These are phyloP conservation scores for Massariosphaeria phaeospora DNA, from an alignment of 495 filamentous ascomycete genomes.

Conservation along the genomic window DNA sequence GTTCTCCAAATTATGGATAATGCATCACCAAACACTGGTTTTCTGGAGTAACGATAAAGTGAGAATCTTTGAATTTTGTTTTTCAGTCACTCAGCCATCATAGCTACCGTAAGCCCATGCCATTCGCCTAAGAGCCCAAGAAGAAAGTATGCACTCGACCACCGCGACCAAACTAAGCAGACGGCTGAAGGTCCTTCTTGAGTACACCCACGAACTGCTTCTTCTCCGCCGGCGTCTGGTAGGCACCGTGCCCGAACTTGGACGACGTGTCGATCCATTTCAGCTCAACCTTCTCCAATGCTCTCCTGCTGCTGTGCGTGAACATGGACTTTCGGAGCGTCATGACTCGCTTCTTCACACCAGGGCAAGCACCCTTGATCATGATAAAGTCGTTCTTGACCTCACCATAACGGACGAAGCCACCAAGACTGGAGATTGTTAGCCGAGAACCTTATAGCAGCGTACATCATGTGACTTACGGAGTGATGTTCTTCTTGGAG, in stretches of 20 bases:
- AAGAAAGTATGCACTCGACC: constrained; percentile 27
- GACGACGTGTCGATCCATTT: constrained; percentile 99
- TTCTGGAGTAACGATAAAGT: no score
- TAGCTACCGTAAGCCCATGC: constrained; percentile 18
- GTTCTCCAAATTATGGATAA: neutral
- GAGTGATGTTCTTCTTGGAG: constrained; percentile 98
- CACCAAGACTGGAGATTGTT: constrained; percentile 71
- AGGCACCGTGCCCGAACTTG: constrained; percentile 99
- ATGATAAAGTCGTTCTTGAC: constrained; percentile 99
- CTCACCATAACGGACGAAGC: constrained; percentile 98
- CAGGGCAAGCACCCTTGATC: constrained; percentile 94
- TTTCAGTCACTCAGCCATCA: constrained; percentile 4
- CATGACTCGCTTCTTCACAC: constrained; percentile 99
- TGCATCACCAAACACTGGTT: neutral
- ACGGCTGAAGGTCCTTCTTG: constrained; percentile 90
- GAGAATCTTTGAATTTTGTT: constrained; percentile 29
- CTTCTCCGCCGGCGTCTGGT: constrained; percentile 98
- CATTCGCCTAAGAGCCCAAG: constrained; percentile 25
- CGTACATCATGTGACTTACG: constrained; percentile 67
- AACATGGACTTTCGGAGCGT: constrained; percentile 99
- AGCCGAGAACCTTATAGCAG: constrained; percentile 34
- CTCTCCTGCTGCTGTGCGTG: constrained; percentile 87
- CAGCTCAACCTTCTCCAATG: constrained; percentile 97
- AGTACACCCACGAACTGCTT: constrained; percentile 87
- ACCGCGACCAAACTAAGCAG: constrained; percentile 53